Percentiles rank a stretch among this genome's conserved stretches.
These are phyloP conservation scores for Bipolaris victoriae DNA, from an alignment of 2,329 filamentous ascomycete species.

Conservation along the genomic window DNA sequence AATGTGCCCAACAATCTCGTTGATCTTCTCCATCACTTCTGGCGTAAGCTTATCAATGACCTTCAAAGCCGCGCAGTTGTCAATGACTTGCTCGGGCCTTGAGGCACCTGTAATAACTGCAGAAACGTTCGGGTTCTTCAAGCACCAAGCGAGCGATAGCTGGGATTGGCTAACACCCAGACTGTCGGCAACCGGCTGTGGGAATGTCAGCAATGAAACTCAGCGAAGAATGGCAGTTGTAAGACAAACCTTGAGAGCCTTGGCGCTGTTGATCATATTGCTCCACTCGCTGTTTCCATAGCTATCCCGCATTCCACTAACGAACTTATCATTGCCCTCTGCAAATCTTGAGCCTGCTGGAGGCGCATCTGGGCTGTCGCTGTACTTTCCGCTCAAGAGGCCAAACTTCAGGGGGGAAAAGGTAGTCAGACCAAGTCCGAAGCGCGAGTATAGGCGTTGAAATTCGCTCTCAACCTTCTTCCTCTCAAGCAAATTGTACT, in stretches of 20 bases:
- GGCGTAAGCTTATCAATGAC: conserved; percentile 54
- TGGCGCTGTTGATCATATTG: conserved; percentile 64
- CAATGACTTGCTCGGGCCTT: conserved; percentile 38
- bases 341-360: conserved; percentile 65
- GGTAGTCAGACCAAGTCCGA: conserved; percentile 61
- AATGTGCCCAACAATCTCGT: conserved; percentile 38
- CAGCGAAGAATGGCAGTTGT: neutral
- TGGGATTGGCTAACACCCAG: conserved; percentile 63
- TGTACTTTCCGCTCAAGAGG: conserved; percentile 67
- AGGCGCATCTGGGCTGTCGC: conserved; percentile 59
- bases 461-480: conserved; percentile 66
- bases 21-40: conserved; percentile 54
- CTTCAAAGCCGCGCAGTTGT: conserved; percentile 52
- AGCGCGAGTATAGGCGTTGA: conserved; percentile 60
- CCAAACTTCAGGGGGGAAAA: conserved; percentile 64
- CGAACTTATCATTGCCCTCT: conserved; percentile 63
- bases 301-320: conserved; percentile 53
- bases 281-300: conserved; percentile 61
- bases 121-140: conserved; percentile 46
- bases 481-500: conserved; percentile 65
- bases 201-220: conserved; percentile 10
- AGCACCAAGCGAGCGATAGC: conserved; percentile 45
- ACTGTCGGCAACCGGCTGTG: conserved; percentile 63
- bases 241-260: conserved; percentile 38
- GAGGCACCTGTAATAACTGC: conserved; percentile 40